Conservation (phyloP, 2,329 filamentous ascomycete species). For the Coniochaeta ligniaria region DNA sequence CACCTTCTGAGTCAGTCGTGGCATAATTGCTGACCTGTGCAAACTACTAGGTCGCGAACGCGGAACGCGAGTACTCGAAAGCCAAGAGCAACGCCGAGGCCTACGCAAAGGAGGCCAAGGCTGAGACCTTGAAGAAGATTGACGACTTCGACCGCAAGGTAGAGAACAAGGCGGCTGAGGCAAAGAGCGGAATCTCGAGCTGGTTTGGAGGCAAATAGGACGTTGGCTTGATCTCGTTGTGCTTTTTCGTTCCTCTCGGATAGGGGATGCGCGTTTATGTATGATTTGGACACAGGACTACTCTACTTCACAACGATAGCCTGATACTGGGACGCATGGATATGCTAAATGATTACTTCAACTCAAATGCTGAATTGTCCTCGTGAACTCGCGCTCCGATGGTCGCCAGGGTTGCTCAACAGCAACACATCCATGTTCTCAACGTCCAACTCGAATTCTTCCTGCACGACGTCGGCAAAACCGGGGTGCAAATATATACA, state of each 20-base stretch:
- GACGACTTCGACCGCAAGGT: slow-evolving; percentile 80
- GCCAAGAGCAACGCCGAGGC: slow-evolving; percentile 54
- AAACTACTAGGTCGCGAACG: slow-evolving; percentile 49
- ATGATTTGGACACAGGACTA: background rate
- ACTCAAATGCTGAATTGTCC: background rate
- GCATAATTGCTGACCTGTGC: background rate
- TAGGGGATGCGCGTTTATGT: background rate
- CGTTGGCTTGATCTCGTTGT: background rate
- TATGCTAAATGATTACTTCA: background rate
- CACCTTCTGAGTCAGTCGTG: background rate
- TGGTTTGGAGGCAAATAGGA: slow-evolving; percentile 69
- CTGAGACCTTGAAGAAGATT: slow-evolving; percentile 62
- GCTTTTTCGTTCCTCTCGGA: background rate
- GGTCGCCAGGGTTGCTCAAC: too few relatives aligned
- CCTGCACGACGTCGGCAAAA: too few relatives aligned
- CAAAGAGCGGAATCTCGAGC: slow-evolving; percentile 74
- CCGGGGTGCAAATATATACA: too few relatives aligned
- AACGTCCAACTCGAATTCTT: too few relatives aligned
- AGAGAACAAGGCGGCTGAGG: slow-evolving; percentile 69
- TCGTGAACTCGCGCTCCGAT: background rate
- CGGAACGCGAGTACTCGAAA: slow-evolving; percentile 54
- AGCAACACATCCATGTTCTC: too few relatives aligned
- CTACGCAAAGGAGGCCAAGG: slow-evolving; percentile 55
- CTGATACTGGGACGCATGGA: background rate
- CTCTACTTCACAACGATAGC: background rate